Evolutionary conservation across 2,329 filamentous ascomycete genomes (phyloP).

Genomic region (Lojkania enalia): DNA sequence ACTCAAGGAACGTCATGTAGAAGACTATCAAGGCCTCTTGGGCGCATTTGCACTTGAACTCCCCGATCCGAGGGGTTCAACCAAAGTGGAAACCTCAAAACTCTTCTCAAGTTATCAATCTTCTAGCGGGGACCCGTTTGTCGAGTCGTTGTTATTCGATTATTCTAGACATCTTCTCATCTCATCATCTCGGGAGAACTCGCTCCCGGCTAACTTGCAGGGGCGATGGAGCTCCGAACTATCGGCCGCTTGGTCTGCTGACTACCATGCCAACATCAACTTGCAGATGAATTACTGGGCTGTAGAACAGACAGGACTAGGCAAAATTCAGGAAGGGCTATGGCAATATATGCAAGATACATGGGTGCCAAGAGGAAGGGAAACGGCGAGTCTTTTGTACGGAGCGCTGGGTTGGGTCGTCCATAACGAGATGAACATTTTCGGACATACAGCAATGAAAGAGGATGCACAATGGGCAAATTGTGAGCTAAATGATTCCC

Average conservation of each 20-base stretch:
- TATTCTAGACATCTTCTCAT: constrained; percentile 60
- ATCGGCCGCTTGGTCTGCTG: constrained; percentile 54
- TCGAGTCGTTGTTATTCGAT: constrained; percentile 47
- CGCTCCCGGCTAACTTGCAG: constrained; percentile 60
- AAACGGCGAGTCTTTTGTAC: constrained; percentile 59
- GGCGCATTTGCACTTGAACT: constrained; percentile 50
- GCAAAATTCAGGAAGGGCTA: constrained; percentile 48
- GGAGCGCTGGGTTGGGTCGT: constrained; percentile 59
- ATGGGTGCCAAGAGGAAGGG: constrained; percentile 57
- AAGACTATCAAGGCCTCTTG: constrained; percentile 49
- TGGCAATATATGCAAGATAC: constrained; percentile 60
- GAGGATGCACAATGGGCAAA: constrained; percentile 49
- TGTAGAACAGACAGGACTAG: constrained; percentile 52
- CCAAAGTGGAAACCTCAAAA: constrained; percentile 43
- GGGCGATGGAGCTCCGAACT: constrained; percentile 58
- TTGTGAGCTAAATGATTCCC: constrained; percentile 14
- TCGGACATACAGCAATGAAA: constrained; percentile 59
- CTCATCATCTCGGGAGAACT: constrained; percentile 54
- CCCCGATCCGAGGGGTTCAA: constrained; percentile 50
- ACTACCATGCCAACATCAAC: constrained; percentile 64
- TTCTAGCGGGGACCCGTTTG: constrained; percentile 52
- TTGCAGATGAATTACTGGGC: constrained; percentile 65
- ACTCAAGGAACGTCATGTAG: constrained; percentile 43
- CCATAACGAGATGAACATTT: constrained; percentile 63
- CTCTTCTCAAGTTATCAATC: constrained; percentile 36